Conservation (phyloP, 768 basidiomycete species). For the Tremella fuciformis region DNA sequence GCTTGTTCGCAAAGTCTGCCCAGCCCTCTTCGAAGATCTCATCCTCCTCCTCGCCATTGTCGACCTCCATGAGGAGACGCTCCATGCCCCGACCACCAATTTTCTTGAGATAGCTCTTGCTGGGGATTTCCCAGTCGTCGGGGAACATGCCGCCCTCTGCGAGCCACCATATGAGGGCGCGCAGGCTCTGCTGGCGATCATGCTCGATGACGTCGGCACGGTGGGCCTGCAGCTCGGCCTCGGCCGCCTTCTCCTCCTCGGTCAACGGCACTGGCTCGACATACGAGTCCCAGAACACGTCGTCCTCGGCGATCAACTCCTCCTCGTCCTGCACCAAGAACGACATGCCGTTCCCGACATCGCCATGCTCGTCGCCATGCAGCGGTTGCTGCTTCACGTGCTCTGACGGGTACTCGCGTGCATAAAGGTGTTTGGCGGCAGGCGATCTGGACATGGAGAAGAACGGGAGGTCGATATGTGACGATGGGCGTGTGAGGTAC, state of each 20-base stretch:
- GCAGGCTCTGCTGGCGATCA: conserved; percentile 30
- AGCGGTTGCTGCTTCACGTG: neutral
- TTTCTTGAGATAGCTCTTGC: conserved; percentile 22
- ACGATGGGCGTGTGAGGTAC: conserved; percentile 12
- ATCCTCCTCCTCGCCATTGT: conserved; percentile 28
- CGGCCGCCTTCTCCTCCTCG: conserved; percentile 26
- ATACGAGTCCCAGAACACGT: conserved; percentile 37
- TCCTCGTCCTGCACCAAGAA: conserved; percentile 33
- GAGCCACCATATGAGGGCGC: conserved; percentile 45
- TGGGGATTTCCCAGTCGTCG: conserved; percentile 34
- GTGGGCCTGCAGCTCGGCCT: conserved; percentile 23
- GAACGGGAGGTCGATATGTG: neutral
- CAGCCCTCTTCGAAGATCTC: conserved; percentile 43
- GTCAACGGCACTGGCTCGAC: conserved; percentile 26
- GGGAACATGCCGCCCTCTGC: conserved; percentile 45
- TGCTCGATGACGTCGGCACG: conserved; percentile 31
- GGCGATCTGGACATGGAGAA: neutral
- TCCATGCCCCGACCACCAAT: conserved; percentile 36
- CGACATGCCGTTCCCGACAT: conserved; percentile 24
- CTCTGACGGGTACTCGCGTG: neutral
- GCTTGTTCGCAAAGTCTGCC: conserved; percentile 39
- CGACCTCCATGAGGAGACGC: conserved; percentile 34
- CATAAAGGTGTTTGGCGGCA: neutral
- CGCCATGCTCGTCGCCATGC: neutral
- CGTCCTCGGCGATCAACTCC: conserved; percentile 45